A percentile compares a stretch with the other conserved stretches of the same genome.
phyloP scores from a whole-genome alignment of 306 rosid species.

The Sesbania bispinosa region DNA sequence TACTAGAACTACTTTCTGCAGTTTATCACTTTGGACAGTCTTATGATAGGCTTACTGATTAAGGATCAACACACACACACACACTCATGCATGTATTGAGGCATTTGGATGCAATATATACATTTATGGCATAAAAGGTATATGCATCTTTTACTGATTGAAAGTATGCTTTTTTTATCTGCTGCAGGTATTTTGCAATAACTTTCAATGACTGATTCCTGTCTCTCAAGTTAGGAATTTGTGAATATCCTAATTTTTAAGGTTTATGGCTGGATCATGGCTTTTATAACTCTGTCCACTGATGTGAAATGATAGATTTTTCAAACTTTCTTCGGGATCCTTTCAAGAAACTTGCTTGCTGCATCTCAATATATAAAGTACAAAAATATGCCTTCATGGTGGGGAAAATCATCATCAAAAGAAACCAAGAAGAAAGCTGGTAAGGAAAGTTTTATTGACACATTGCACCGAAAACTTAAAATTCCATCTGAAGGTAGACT shows the following conservation, averaged over 20 bases:
- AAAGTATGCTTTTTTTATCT: slow-evolving; percentile 1
- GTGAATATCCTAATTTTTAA: slow-evolving; percentile 21
- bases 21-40: not conserved
- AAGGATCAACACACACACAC: too few species aligned
- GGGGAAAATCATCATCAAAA: slow-evolving; percentile 77
- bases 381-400: slow-evolving; percentile 82
- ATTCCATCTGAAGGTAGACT: slow-evolving; percentile 62
- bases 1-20: not conserved
- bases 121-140: too few species aligned
- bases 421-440: slow-evolving; percentile 73
- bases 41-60: not conserved
- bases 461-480: slow-evolving; percentile 66
- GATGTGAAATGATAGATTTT: slow-evolving; percentile 15
- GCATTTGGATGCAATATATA: not conserved
- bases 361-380: slow-evolving; percentile 18
- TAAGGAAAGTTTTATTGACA: slow-evolving; percentile 72
- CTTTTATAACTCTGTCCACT: not conserved
- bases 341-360: slow-evolving; percentile 10
- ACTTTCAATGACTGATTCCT: not conserved
- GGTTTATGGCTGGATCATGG: slow-evolving; percentile 19
- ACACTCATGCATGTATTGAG: not conserved
- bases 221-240: slow-evolving; percentile 18
- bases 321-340: slow-evolving; percentile 22
- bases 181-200: slow-evolving; percentile 40
- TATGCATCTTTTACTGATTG: not conserved